Conservation (phyloP, 306 rosid genomes). For the Trifolium subterraneum region DNA sequence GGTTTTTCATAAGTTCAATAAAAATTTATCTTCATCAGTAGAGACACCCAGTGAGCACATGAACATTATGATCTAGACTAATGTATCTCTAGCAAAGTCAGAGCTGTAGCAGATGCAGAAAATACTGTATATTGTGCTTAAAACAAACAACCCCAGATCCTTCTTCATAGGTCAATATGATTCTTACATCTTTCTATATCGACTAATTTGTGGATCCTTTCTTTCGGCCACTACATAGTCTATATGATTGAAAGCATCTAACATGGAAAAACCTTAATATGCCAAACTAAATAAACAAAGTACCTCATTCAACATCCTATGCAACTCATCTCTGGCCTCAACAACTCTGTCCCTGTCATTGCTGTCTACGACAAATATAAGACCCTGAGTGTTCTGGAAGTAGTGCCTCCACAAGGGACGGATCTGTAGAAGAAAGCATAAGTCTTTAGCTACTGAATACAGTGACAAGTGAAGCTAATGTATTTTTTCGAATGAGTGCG, state of each 20-base stretch:
- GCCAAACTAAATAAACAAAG: slow-evolving; percentile 21
- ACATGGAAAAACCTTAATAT: slow-evolving; percentile 7
- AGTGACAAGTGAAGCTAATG: too few species aligned
- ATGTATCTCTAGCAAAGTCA: slow-evolving; percentile 19
- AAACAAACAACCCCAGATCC: slow-evolving; percentile 20
- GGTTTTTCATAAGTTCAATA: slow-evolving; percentile 1
- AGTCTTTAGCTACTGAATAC: slow-evolving; percentile 17
- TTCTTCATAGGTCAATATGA: slow-evolving; percentile 21
- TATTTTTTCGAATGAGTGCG: slow-evolving; percentile 1
- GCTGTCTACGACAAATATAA: slow-evolving; percentile 98
- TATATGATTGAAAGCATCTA: slow-evolving; percentile 2
- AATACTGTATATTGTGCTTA: background rate
- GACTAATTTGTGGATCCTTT: background rate
- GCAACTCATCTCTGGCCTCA: slow-evolving; percentile 98
- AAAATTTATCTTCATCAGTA: background rate
- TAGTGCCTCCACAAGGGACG: slow-evolving; percentile 99
- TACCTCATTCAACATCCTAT: slow-evolving; percentile 99
- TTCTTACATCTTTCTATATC: slow-evolving; percentile 6
- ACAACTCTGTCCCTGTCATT: slow-evolving; percentile 99
- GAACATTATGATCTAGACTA: slow-evolving; percentile 1
- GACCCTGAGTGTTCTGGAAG: slow-evolving; percentile 99
- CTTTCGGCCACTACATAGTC: background rate
- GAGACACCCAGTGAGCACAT: slow-evolving; percentile 9
- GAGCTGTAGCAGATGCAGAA: background rate
- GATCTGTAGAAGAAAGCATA: slow-evolving; percentile 64